Conservation (phyloP, 805 yeast genomes). For the Barnettozyma salicaria region DNA sequence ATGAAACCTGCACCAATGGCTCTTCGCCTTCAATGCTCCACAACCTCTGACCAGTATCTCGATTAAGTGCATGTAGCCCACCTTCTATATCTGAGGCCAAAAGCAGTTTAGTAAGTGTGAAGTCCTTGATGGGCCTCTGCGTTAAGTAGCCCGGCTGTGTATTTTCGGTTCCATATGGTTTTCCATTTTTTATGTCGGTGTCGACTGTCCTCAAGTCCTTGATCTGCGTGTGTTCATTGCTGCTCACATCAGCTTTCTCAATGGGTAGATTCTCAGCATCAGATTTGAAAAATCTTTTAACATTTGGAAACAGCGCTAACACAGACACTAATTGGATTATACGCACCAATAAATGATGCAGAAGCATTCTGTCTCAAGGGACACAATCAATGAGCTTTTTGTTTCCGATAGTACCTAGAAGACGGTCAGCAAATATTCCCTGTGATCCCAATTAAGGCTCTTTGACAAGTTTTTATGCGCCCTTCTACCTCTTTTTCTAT, state of each 20-base stretch:
- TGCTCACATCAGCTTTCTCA: background rate
- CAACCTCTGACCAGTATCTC: slow-evolving; percentile 64
- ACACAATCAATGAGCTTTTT: background rate
- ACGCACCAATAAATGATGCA: background rate
- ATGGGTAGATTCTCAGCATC: background rate
- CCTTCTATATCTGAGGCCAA: slow-evolving; percentile 84
- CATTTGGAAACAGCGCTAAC: slow-evolving; percentile 8
- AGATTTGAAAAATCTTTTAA: background rate
- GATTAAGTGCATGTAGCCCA: slow-evolving; percentile 69
- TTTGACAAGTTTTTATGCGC: too few relatives aligned
- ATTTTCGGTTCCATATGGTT: slow-evolving; percentile 1
- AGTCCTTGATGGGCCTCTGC: slow-evolving; percentile 48
- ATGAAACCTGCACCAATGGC: slow-evolving; percentile 47
- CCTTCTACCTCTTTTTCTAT: too few relatives aligned
- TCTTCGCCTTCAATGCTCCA: slow-evolving; percentile 72
- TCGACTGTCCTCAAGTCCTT: background rate
- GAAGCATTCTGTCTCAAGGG: too few relatives aligned
- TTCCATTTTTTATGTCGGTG: background rate
- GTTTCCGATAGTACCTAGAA: too few relatives aligned
- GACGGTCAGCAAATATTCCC: too few relatives aligned
- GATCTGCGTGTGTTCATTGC: background rate
- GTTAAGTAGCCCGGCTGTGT: slow-evolving; percentile 2
- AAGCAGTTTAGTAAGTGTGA: slow-evolving; percentile 64
- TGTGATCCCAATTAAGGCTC: too few relatives aligned
- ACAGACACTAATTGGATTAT: background rate